Percentiles rank a stretch among this genome's conserved stretches.
Conservation (phyloP, 129 eudicot genomes). For the Flaveria bidentis region DNA sequence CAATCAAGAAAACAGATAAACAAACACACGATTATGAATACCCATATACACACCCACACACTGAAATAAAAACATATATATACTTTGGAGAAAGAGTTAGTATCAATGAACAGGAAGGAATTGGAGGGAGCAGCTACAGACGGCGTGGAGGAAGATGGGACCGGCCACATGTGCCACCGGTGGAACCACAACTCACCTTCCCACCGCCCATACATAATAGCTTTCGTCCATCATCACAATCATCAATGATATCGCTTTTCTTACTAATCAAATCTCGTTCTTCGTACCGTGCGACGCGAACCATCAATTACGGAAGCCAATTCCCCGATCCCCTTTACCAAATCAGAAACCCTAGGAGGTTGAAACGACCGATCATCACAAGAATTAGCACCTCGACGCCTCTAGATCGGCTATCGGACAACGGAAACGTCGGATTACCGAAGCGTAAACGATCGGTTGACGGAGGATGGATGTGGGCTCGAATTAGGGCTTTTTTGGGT, state of each 20-base stretch:
- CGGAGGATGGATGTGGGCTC: background rate
- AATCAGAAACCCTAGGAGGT: constrained; percentile 33
- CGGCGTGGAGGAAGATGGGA: constrained; percentile 56
- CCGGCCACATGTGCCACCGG: constrained; percentile 72
- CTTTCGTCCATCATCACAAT: constrained; percentile 36
- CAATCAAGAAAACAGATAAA: background rate
- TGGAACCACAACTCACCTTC: constrained; percentile 49
- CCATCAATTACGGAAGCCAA: constrained; percentile 32
- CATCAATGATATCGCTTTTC: constrained; percentile 31
- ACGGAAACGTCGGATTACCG: constrained; percentile 25
- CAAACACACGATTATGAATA: background rate
- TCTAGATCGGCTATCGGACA: constrained; percentile 33
- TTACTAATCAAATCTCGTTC: constrained; percentile 19
- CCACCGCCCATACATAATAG: constrained; percentile 45
- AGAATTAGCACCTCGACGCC: background rate
- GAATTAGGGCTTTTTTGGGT: constrained; percentile 42
- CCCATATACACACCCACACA: background rate
- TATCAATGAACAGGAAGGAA: constrained; percentile 35
- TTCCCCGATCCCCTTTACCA: constrained; percentile 29
- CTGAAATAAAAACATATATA: constrained; percentile 5
- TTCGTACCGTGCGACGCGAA: constrained; percentile 33
- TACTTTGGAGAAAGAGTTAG: constrained; percentile 54
- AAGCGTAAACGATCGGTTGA: constrained; percentile 6
- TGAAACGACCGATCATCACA: constrained; percentile 19
- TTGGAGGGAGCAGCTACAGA: constrained; percentile 37